Base-by-base conservation (phyloP, 495 filamentous ascomycete species). In the Pseudotulostoma volvatum region DNA sequence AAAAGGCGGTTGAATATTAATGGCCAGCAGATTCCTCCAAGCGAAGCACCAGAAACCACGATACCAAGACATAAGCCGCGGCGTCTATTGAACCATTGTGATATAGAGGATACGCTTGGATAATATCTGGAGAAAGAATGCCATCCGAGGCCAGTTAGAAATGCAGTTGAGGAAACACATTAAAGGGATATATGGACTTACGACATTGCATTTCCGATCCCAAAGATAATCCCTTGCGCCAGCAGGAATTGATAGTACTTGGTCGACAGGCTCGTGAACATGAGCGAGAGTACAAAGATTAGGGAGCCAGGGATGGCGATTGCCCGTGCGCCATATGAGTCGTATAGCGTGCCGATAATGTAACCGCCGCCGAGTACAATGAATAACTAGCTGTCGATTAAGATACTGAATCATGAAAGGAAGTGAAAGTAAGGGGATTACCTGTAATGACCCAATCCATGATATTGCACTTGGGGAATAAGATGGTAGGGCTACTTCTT, bases 391-490 rank as follows among this genome's bases (percentile, higher is more conserved):
- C n/a, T n/a, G n/a, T n/a, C n/a, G n/a, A n/a, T n/a, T n/a, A n/a
- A n/a, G n/a, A n/a, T n/a, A n/a, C n/a, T n/a, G n/a, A n/a, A n/a
- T n/a, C n/a, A n/a, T n/a, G n/a, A n/a, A n/a, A n/a, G n/a, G n/a
- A n/a, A n/a, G n/a, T n/a, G n/a, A n/a, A n/a, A n/a, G n/a, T n/a
- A n/a, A n/a, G n/a, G n/a, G n/a, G n/a, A n/a, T 60, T 23, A 56
- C 52, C 37, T 66, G 54, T 4, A 64, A 38, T 34, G 61, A 66
- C 15, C 66, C 64, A 14, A 71, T 57, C 64, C 63, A 68, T 16
- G 67, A 64, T 11, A 70, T 66, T 1, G 55, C 46, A 2, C 60
- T 63, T 2, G 55, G 50, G 9, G 57, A 50, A 34, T 50, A 30
- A 14, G 39, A 31, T 3, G 38, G 31, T 7, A 61, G 37, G 9